Conservation (phyloP, 1,284 basidiomycete species). For the Apiotrichum montevideense region DNA sequence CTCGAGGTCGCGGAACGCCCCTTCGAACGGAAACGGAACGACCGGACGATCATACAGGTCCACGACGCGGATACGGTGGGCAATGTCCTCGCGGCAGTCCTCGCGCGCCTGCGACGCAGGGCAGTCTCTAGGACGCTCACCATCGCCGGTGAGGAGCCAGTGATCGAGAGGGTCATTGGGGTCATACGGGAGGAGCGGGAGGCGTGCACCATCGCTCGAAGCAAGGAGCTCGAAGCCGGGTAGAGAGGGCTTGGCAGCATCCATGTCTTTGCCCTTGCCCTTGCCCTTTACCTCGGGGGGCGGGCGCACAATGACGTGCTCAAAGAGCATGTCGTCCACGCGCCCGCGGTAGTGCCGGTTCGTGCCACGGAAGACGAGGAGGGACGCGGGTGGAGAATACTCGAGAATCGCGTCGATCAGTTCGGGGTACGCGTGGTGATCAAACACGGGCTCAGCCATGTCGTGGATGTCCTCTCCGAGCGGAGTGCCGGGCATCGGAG, state of each 20-base stretch:
- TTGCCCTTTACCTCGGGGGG: neutral
- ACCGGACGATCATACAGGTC: neutral
- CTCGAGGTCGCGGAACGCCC: conserved; percentile 1
- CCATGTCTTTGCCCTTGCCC: neutral
- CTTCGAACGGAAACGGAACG: neutral
- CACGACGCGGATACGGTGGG: neutral
- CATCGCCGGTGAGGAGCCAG: neutral
- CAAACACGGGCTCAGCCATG: conserved; percentile 1
- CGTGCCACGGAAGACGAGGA: conserved; percentile 1
- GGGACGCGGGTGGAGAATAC: neutral
- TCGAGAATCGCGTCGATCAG: neutral
- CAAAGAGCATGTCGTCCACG: conserved; percentile 2
- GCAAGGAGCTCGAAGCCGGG: neutral
- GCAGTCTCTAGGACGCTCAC: neutral
- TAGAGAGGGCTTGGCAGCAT: neutral
- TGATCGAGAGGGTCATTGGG: neutral
- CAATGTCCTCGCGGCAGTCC: conserved; percentile 2
- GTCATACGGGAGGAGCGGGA: conserved; percentile 1
- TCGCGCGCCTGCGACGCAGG: neutral
- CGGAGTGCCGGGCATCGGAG: neutral
- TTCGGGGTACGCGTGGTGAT: conserved; percentile 1
- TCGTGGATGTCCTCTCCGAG: neutral
- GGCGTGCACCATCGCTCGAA: neutral
- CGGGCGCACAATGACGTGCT: neutral
- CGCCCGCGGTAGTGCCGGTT: neutral